Percentiles rank a stretch among this genome's conserved stretches.
Conservation (phyloP, 768 basidiomycete species). For the Kondoa malvinella region DNA sequence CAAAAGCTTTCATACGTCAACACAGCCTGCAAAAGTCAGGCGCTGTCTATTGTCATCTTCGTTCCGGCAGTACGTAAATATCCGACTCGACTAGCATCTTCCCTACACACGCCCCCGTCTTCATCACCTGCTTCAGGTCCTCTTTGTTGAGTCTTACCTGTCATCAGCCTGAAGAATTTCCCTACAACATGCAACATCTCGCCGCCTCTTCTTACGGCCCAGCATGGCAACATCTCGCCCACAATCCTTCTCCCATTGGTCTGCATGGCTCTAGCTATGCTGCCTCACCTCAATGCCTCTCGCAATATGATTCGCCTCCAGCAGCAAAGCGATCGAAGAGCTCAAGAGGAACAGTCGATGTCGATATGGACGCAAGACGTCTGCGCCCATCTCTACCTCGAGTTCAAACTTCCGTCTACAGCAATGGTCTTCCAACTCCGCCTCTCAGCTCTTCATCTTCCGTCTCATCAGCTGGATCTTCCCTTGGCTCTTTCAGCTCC, state of each 20-base stretch:
- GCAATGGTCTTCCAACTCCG: not conserved
- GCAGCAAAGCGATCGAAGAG: conserved; percentile 3
- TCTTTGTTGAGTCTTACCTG: not conserved
- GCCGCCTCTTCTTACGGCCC: not conserved
- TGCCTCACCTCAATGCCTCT: not conserved
- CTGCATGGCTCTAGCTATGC: not conserved
- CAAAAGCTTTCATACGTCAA: too few species aligned
- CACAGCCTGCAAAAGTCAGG: too few species aligned
- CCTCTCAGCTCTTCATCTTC: conserved; percentile 5
- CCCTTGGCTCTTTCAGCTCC: not conserved
- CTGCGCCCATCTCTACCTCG: not conserved
- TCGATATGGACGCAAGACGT: not conserved
- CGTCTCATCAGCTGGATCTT: not conserved
- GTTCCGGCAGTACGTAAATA: too few species aligned
- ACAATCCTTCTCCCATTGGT: not conserved
- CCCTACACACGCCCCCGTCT: not conserved
- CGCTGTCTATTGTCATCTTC: too few species aligned
- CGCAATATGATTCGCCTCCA: not conserved
- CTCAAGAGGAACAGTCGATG: not conserved
- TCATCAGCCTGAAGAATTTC: not conserved
- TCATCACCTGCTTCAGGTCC: not conserved
- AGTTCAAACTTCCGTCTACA: not conserved
- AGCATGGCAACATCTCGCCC: not conserved
- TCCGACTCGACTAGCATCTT: not conserved
- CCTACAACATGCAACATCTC: not conserved